Base-by-base conservation (phyloP, 257 asterid genomes). In the Gentiana straminea region DNA sequence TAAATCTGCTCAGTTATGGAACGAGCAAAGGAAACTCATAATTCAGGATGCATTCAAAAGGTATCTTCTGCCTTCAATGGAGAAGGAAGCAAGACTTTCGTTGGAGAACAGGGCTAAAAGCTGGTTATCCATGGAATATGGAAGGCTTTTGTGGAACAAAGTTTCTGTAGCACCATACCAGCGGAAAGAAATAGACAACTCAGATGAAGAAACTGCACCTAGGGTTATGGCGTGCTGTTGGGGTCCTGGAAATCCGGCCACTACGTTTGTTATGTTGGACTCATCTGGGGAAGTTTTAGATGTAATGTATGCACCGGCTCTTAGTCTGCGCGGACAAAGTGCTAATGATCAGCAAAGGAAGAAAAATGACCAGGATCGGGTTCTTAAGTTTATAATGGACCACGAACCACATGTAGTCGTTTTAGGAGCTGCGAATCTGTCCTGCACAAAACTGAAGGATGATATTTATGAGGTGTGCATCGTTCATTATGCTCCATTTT, bases 211-310 rank as follows among this genome's bases (percentile, higher is more conserved):
- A 65, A 66, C 85, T 64, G 81, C 89, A 54, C 97, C 97, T 54
- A 73, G 99, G 77, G 99, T 92, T 52, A 76, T 92, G 94, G 99
- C 97, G 63, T 88, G 99, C 80, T 92, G 99, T 73, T 88, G 99
- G 99, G 99, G 99, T 51, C 95, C 94, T 43, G 97, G 99, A 59
- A 88, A 87, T 71, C 99, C 97, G 35, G 84, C 97, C 45, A 92
- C 97, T 34, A 92, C 97, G 54, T 88, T 92, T 69, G 99, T 80
- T 58, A 92, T 92, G 99, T 55, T 92, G 86, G 97, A 92, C 80
- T 81, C 99, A 49, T 77, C 95, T 58, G 99, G 97, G 62, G 99
- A 88, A 74, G 93, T 92, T 65, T 57, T 83, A 66, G 99, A 88
- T 75, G 82, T 92, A 41, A 70, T 92, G 67, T 83, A 81, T 66